Base-by-base conservation (phyloP, 306 rosid genomes). In the Mimosa bimucronata region DNA sequence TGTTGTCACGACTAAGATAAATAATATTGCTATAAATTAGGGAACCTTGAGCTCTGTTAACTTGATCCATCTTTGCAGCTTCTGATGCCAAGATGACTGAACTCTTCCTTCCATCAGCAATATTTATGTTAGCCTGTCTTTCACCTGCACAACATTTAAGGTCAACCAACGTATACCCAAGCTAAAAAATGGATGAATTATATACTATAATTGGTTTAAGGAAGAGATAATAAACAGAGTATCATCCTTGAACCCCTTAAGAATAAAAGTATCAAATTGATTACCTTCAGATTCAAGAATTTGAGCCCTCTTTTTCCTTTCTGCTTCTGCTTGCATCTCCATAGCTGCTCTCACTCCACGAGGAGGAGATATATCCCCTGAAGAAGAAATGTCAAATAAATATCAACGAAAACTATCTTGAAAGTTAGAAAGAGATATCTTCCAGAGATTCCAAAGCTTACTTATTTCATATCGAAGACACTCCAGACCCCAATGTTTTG, bases 261-360 rank as follows among this genome's bases (percentile, higher is more conserved):
- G 75, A 79, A 60, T 44, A 62, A 53, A 46, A 80, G 75, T 42
- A 62, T 52, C 57, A 68, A 77, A 74, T 53, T 71, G 71, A 57
- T 78, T 72, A 92, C 98, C 98, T 90, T 95, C 98, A 26, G 98
- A 95, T 76, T 91, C 98, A 37, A 95, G 98, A 82, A 95, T 90
- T 86, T 92, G 97, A 83, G 97, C 98, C 87, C 98, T 91, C 91
- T 87, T 95, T 80, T 90, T 93, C 69, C 99, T 88, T 80, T 95
- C 99, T 66, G 99, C 99, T 84, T 93, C 99, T 14, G 99, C 99
- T 88, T 95, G 99, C 99, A 93, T 90, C 86, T 95, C 98, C 99
- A 95, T 95, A 57, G 99, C 91, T 52, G 91, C 96, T 86, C 92
- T 91, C 76, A 95, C 99, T 57, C 97, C 97, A 71, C 91, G 94